phyloP scores from a whole-genome alignment of 2,329 filamentous ascomycete species.

The Zarea fungicola region DNA sequence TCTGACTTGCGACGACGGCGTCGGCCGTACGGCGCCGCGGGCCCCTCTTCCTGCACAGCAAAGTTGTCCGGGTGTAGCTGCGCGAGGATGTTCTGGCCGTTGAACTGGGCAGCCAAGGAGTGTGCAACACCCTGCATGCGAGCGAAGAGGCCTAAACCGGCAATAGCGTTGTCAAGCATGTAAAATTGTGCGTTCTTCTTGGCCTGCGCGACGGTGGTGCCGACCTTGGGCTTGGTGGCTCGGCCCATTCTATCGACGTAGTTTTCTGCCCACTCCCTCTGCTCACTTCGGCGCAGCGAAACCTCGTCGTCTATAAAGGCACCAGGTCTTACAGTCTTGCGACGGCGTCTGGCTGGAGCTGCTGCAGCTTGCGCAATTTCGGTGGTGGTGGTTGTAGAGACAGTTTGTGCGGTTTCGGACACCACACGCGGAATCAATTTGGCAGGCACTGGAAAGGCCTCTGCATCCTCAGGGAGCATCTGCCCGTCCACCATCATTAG shows the following conservation, averaged over 20 bases:
- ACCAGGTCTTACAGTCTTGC: neutral
- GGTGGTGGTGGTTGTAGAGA: slow-evolving; percentile 16
- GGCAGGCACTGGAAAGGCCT: neutral
- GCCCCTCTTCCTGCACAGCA: slow-evolving; percentile 33
- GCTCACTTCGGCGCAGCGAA: slow-evolving; percentile 30
- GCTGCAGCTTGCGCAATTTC: slow-evolving; percentile 14
- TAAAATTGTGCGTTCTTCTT: slow-evolving; percentile 30
- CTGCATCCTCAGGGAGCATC: slow-evolving; percentile 9
- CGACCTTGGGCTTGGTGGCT: slow-evolving; percentile 20
- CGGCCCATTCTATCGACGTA: slow-evolving; percentile 52
- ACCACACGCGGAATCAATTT: too few relatives aligned
- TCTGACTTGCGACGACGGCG: slow-evolving; percentile 39
- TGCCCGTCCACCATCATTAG: slow-evolving; percentile 16
- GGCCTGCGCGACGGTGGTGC: slow-evolving; percentile 30
- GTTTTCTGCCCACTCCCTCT: slow-evolving; percentile 36
- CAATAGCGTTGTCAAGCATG: slow-evolving; percentile 31
- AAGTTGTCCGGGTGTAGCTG: slow-evolving; percentile 2
- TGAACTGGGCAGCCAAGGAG: slow-evolving; percentile 39
- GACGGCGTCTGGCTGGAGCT: slow-evolving; percentile 12
- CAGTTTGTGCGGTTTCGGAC: slow-evolving; percentile 14
- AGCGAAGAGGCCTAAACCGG: slow-evolving; percentile 22
- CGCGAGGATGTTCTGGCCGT: slow-evolving; percentile 23
- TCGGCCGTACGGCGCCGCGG: too few relatives aligned
- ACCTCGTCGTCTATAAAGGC: slow-evolving; percentile 28
- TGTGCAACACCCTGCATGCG: slow-evolving; percentile 28